Percentiles rank a stretch among this genome's conserved stretches.
phyloP scores from a whole-genome alignment of 2,329 filamentous ascomycete species.

The Apiospora arundinis region DNA sequence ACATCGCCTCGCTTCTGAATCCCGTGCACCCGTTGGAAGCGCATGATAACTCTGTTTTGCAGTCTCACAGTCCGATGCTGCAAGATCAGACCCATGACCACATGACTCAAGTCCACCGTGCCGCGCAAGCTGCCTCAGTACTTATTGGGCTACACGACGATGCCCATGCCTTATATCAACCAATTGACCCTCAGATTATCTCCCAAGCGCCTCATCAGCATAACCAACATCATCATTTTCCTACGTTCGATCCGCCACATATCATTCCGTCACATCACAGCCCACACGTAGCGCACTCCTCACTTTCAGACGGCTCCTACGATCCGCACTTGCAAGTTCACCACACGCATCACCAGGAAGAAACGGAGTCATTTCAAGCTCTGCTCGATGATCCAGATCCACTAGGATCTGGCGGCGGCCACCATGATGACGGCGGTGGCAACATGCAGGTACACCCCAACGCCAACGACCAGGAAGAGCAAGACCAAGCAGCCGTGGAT shows the following conservation, averaged over 20 bases:
- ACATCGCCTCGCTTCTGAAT: conserved; percentile 54
- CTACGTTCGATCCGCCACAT: conserved; percentile 29
- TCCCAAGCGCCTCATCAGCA: conserved; percentile 45
- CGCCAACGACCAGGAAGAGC: conserved; percentile 29
- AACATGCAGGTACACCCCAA: background rate
- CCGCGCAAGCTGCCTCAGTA: conserved; percentile 29
- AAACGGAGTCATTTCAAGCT: conserved; percentile 59
- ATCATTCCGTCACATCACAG: conserved; percentile 24
- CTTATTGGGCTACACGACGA: conserved; percentile 38
- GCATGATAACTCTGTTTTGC: conserved; percentile 36
- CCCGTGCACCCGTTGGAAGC: conserved; percentile 36
- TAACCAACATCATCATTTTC: conserved; percentile 43
- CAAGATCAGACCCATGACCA: conserved; percentile 37
- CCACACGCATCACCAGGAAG: conserved; percentile 39
- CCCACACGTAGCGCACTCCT: conserved; percentile 29
- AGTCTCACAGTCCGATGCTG: conserved; percentile 43
- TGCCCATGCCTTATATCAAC: conserved; percentile 53
- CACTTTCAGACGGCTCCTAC: conserved; percentile 30
- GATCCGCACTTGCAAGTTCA: conserved; percentile 29
- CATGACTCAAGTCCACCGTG: conserved; percentile 33
- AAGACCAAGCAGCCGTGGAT: conserved; percentile 34
- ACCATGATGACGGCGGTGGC: conserved; percentile 22
- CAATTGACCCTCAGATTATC: conserved; percentile 67
- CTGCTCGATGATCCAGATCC: conserved; percentile 56
- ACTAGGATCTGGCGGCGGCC: conserved; percentile 36